phyloP scores from a whole-genome alignment of 208 protist genomes.

The Wallacemonas sp. region DNA sequence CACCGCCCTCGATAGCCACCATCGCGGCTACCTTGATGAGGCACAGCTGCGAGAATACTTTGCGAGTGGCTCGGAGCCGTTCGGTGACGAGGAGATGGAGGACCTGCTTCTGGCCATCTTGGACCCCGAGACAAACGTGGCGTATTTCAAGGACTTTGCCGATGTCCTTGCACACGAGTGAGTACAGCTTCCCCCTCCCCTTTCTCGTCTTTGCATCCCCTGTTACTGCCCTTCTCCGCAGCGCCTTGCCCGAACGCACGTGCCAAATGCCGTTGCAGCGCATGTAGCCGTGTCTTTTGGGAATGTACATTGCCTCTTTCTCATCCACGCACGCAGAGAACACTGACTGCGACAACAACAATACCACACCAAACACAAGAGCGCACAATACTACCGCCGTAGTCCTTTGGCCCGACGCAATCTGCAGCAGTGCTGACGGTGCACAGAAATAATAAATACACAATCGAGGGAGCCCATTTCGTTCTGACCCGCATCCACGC shows the following conservation, averaged over 20 bases:
- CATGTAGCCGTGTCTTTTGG: too few relatives aligned
- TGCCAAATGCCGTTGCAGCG: too few relatives aligned
- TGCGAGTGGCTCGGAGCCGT: slow-evolving; percentile 50
- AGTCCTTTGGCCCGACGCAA: too few relatives aligned
- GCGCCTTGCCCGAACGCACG: too few relatives aligned
- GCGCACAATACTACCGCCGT: too few relatives aligned
- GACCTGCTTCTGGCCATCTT: slow-evolving; percentile 75
- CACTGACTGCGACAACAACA: neutral
- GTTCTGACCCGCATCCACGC: too few relatives aligned
- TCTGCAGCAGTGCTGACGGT: too few relatives aligned
- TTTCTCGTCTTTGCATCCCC: too few relatives aligned
- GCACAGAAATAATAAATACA: too few relatives aligned
- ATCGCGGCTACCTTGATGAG: slow-evolving; percentile 69
- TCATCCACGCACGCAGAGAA: neutral
- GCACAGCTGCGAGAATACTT: slow-evolving; percentile 68
- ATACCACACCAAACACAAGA: too few relatives aligned
- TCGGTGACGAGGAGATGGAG: slow-evolving; percentile 78
- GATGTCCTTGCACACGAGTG: slow-evolving; percentile 77
- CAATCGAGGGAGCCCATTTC: too few relatives aligned
- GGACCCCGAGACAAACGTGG: slow-evolving; percentile 69
- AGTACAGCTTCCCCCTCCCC: slow-evolving; percentile 9
- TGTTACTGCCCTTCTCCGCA: too few relatives aligned
- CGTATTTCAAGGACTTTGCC: slow-evolving; percentile 85
- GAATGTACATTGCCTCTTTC: neutral
- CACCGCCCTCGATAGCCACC: slow-evolving; percentile 52